A percentile compares a stretch with the other conserved stretches of the same genome.
phyloP scores from a whole-genome alignment of 768 basidiomycete genomes.

The Candolleomyces efflorescens region DNA sequence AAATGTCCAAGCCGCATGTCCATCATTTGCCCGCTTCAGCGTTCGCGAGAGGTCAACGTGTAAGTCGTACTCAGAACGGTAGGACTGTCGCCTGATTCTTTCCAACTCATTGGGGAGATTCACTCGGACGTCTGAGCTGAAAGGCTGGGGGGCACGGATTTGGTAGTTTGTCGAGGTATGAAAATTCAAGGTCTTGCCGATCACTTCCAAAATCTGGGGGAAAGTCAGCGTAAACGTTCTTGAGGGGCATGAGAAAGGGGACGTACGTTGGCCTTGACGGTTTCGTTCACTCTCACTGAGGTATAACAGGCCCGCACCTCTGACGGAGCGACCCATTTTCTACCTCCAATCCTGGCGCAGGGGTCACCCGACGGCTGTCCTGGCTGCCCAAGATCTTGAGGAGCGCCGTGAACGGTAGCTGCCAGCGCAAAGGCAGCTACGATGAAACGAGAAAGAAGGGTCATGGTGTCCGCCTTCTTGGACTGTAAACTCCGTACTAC shows the following conservation, averaged over 20 bases:
- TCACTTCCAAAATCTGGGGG: slow-evolving; percentile 50
- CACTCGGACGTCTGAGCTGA: slow-evolving; percentile 51
- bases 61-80: slow-evolving; percentile 50
- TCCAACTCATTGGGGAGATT: slow-evolving; percentile 49
- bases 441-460: background rate
- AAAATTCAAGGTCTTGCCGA: slow-evolving; percentile 57
- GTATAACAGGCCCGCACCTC: slow-evolving; percentile 50
- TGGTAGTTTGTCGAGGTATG: slow-evolving; percentile 63
- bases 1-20: slow-evolving; percentile 54
- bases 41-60: slow-evolving; percentile 55
- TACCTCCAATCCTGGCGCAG: slow-evolving; percentile 49
- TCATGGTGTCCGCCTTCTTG: background rate
- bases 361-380: slow-evolving; percentile 31
- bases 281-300: slow-evolving; percentile 44
- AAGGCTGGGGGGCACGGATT: slow-evolving; percentile 49
- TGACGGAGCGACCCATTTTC: slow-evolving; percentile 53
- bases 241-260: background rate
- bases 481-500: background rate
- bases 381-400: background rate
- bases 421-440: background rate
- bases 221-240: background rate
- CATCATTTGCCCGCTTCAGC: slow-evolving; percentile 53
- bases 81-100: slow-evolving; percentile 39
- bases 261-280: slow-evolving; percentile 50
- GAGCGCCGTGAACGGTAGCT: background rate